Evolutionary conservation across 1,284 basidiomycete species (phyloP).

Genomic region (Ceratobasidium sp.): DNA sequence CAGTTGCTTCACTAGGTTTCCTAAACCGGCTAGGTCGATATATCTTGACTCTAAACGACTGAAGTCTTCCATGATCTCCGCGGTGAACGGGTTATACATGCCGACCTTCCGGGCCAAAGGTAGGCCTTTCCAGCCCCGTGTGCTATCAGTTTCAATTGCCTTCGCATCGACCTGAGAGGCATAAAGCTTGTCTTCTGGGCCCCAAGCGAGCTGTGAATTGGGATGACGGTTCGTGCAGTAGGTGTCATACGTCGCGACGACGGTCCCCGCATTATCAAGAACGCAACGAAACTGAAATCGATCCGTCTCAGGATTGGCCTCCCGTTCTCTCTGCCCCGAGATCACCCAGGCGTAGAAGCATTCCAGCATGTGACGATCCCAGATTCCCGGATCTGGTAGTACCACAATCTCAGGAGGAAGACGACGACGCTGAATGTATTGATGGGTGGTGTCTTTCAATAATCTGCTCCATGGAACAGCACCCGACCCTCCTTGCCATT

Average conservation of each 20-base stretch:
- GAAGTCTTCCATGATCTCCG: no score
- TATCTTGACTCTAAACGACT: no score
- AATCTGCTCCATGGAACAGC: not conserved
- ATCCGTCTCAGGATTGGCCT: not conserved
- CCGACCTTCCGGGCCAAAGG: not conserved
- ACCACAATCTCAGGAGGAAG: not conserved
- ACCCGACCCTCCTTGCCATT: not conserved
- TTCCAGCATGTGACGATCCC: not conserved
- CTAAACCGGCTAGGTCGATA: not conserved
- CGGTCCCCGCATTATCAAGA: no score
- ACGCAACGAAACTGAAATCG: not conserved
- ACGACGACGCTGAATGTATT: not conserved
- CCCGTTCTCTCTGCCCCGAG: no score
- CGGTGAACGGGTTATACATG: no score
- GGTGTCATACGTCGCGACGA: not conserved
- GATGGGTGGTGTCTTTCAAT: not conserved
- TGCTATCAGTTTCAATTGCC: not conserved
- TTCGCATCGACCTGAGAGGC: not conserved
- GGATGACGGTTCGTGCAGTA: not conserved
- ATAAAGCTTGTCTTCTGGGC: slow-evolving; percentile 1
- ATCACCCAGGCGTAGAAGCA: no score
- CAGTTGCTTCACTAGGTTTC: not conserved
- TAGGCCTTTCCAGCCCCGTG: not conserved
- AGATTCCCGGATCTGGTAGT: not conserved
- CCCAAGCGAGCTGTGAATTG: not conserved